Evolutionary conservation across 305 asterid genomes (phyloP), one percentile per base, ranked within the genome.

Genomic region (Rubia peregrina): DNA sequence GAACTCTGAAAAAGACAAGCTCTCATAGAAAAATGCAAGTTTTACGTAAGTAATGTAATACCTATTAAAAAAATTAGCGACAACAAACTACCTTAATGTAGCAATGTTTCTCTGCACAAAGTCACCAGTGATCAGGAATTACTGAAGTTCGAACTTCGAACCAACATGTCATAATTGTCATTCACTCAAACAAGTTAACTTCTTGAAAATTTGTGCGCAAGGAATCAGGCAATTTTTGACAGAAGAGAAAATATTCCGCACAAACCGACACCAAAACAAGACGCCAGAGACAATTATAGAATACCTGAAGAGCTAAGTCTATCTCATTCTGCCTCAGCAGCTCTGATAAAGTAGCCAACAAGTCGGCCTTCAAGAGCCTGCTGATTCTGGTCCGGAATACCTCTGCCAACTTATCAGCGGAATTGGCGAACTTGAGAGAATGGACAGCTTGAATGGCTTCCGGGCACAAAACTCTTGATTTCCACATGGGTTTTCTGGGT

Each of bases 371-470:
- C 81, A 89, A 74, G 73, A 89, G 90, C 85, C 96, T 83, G 78
- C 74, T 61, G 71, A 89, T 76, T 77, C 81, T 85, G 65, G 11
- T 76, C 74, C 60, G 53, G 70, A 87, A 80, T 42, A 87, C 84
- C 0, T 73, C 83, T 46, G 81, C 85, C 80, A 87, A 61, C 74
- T 77, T 84, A 24, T 79, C 55, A 30, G 84, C 67, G 30, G 90
- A 83, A 26, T 74, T 80, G 1, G 96, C 89, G 80, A 89, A 72
- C 79, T 87, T 89, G 74, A 87, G 70, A 46, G 90, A 85, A 41
- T 89, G 94, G n/a, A 89, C 94, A 21, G 83, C 96, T 73, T 85
- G 94, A 74, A 89, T 87, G 12, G 96, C 85, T 74, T 89, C 94
- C 3, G 86, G 79, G 40, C 94, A 86, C 71, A 89, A 88, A 9